Base-by-base conservation (phyloP, 2,329 filamentous ascomycete genomes). In the Colletotrichum somersetense region DNA sequence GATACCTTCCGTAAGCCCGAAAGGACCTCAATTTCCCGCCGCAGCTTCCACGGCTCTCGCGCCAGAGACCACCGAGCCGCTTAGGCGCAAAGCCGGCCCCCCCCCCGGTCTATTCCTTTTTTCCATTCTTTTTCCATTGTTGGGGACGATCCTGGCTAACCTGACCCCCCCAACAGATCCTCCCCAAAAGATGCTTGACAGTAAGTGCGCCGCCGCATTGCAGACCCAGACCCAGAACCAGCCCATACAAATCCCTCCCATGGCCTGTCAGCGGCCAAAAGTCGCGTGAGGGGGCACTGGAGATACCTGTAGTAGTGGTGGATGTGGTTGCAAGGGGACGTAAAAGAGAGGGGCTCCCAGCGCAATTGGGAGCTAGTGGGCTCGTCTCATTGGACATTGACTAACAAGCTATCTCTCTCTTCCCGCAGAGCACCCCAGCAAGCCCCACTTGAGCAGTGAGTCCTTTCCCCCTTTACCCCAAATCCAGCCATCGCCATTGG, bases 381-480 rank as follows among this genome's bases (percentile, higher is more conserved):
- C 65, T 63, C 65, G 20, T 59, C n/a, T 59, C 35, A 72, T 72
- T 72, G 70, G 70, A 59, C 59, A 40, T 23, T 65, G 33, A 62
- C 72, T 84, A 79, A 84, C 81, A 75, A 78, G 20, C 74, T 76
- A 77, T 79, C 80, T 80, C 76, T 52, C 71, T 30, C 30, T 75
- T 69, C 74, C 68, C 73, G 75, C 80, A 92, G 90, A 92, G 83
- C 91, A 93, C 80, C 90, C 91, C 73, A 88, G 88, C 82, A 91
- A 91, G 82, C 91, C 91, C 81, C 91, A 92, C 84, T 80, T 93
- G 72, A 83, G 82, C 77, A 87, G 90, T 91, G 85, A 87, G 88
- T 84, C 30, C 56, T 33, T 50, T 35, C 62, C 62, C 62, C 71
- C 50, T 71, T 71, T 66, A 74, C 68, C 67, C 73, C 74, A 73